phyloP scores from a whole-genome alignment of 78 protist species.

The Dictyostelium purpureum region DNA sequence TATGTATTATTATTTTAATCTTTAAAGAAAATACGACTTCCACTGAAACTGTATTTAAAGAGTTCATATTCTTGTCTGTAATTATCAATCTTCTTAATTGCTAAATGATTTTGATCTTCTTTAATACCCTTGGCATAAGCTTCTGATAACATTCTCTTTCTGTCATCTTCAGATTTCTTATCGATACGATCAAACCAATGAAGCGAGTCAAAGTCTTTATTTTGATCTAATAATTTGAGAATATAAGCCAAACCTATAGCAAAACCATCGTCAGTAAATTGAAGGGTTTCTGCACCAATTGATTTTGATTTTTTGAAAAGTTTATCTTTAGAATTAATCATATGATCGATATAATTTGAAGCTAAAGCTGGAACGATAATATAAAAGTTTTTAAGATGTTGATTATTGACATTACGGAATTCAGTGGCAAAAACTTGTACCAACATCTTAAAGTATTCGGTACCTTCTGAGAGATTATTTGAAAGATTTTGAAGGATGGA shows the following conservation, averaged over 20 bases:
- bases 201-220: conserved; percentile 88
- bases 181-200: conserved; percentile 95
- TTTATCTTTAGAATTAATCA: conserved; percentile 88
- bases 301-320: conserved; percentile 76
- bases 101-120: conserved; percentile 71
- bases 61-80: conserved; percentile 83
- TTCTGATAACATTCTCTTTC: background rate
- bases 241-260: conserved; percentile 96
- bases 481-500: conserved; percentile 65
- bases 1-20: background rate
- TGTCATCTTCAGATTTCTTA: conserved; percentile 44
- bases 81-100: conserved; percentile 63
- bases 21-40: conserved; percentile 91
- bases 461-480: conserved; percentile 89
- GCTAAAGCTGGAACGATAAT: conserved; percentile 95
- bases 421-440: conserved; percentile 82
- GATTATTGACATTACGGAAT: conserved; percentile 61
- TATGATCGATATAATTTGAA: conserved; percentile 89
- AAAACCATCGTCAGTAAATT: conserved; percentile 98
- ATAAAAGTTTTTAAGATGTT: conserved; percentile 88
- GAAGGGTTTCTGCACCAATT: conserved; percentile 38
- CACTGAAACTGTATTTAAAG: conserved; percentile 79
- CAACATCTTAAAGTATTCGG: conserved; percentile 94
- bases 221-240: conserved; percentile 89
- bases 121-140: conserved; percentile 19